Conservation (phyloP, 202 grass and related monocot genomes). For the Zoysia matrella region DNA sequence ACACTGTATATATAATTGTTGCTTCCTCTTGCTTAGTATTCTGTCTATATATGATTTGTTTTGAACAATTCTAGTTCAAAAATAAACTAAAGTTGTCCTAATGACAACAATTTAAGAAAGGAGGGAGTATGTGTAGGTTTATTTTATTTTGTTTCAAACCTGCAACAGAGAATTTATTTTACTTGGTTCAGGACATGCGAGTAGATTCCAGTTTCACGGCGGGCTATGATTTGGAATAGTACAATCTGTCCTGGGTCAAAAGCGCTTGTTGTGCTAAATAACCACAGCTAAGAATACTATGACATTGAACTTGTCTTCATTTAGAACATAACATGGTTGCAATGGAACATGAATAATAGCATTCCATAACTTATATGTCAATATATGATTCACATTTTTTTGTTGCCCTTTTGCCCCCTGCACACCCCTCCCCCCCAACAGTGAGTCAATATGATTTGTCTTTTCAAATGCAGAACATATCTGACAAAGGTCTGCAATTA, state of each 20-base stretch:
- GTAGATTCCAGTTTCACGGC: constrained; percentile 2
- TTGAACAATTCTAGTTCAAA: too few species aligned
- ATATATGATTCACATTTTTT: background rate
- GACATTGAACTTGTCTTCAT: background rate
- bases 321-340: background rate
- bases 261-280: constrained; percentile 9
- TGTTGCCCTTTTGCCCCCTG: background rate
- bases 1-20: background rate
- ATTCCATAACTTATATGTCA: background rate
- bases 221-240: background rate
- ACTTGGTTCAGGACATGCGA: constrained; percentile 13
- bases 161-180: constrained; percentile 18
- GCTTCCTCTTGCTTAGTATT: background rate
- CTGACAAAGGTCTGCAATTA: constrained; percentile 64
- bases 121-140: background rate
- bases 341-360: constrained; percentile 8
- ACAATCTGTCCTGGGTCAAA: background rate
- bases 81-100: too few species aligned
- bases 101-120: too few species aligned
- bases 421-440: too few species aligned
- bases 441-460: constrained; percentile 4
- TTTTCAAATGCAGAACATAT: constrained; percentile 70
- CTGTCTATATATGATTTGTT: background rate
- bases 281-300: background rate
- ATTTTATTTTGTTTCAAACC: background rate